phyloP scores from a whole-genome alignment of 345 rosid genomes.

The Raphanus sativus region DNA sequence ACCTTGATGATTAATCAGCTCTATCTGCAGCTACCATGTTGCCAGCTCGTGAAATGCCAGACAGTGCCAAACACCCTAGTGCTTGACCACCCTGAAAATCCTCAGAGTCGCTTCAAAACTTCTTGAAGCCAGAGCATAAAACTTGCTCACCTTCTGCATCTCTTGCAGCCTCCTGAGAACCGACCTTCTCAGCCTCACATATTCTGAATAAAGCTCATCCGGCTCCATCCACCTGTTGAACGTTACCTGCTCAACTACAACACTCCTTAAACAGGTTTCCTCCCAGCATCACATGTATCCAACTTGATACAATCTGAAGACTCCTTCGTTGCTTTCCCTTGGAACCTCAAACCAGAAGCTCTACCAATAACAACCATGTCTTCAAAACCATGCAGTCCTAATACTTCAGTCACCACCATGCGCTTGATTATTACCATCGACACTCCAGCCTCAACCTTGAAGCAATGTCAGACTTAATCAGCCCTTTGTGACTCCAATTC shows the following conservation, averaged over 20 bases:
- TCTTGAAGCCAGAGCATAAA: background rate
- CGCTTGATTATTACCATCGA: background rate
- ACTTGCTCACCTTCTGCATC: background rate
- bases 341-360: background rate
- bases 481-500: too few relatives aligned
- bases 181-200: background rate
- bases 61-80: background rate
- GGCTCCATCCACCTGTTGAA: background rate
- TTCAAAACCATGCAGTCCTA: background rate
- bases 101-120: background rate
- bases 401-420: background rate
- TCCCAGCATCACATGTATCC: background rate
- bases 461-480: too few relatives aligned
- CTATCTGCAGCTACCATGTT: background rate
- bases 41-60: background rate
- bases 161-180: background rate
- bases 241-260: background rate
- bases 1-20: background rate
- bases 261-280: background rate
- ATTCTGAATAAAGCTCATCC: background rate
- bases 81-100: background rate
- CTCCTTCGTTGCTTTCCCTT: background rate
- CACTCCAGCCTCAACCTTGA: background rate
- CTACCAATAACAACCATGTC: background rate
- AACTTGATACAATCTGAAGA: background rate